Percentiles rank a stretch among this genome's conserved stretches.
phyloP scores from a whole-genome alignment of 2,329 filamentous ascomycete species.

The Fusarium sarcochroum region DNA sequence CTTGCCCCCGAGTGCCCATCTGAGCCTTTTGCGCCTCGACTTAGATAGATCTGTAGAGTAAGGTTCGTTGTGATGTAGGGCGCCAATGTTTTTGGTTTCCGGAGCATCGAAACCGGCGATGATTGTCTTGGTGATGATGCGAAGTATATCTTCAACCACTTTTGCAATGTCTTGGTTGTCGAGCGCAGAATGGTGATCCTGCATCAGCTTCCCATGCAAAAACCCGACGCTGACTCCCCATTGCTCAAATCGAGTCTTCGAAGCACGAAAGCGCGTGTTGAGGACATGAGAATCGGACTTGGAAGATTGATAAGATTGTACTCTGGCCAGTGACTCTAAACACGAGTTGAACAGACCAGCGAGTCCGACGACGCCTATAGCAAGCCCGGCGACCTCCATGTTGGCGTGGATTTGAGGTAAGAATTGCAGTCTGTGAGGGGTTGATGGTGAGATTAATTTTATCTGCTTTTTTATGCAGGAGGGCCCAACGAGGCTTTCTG shows the following conservation, averaged over 20 bases:
- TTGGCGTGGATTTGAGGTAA: rapidly evolving
- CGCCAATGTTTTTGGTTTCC: neutral
- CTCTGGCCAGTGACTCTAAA: slow-evolving; percentile 34
- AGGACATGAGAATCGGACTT: slow-evolving; percentile 27
- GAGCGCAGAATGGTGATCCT: neutral
- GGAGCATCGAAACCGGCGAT: neutral
- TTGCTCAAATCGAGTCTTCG: slow-evolving; percentile 31
- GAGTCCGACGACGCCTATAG: slow-evolving; percentile 13
- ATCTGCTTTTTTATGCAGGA: neutral
- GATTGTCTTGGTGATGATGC: neutral
- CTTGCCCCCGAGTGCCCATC: neutral
- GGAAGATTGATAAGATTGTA: slow-evolving; percentile 34
- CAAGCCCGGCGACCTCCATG: slow-evolving; percentile 14
- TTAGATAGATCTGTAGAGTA: rapidly evolving
- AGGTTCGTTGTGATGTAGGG: neutral
- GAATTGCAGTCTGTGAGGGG: neutral
- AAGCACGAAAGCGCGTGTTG: slow-evolving; percentile 24
- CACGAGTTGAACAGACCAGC: slow-evolving; percentile 38
- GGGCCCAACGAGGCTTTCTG: neutral
- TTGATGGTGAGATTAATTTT: neutral
- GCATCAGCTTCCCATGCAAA: rapidly evolving
- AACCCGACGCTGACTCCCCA: slow-evolving; percentile 45
- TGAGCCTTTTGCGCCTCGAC: neutral
- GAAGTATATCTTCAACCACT: neutral
- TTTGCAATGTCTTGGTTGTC: rapidly evolving